Conservation (phyloP, 1,139 yeast genomes). For the Magnusiomyces magnusii region DNA sequence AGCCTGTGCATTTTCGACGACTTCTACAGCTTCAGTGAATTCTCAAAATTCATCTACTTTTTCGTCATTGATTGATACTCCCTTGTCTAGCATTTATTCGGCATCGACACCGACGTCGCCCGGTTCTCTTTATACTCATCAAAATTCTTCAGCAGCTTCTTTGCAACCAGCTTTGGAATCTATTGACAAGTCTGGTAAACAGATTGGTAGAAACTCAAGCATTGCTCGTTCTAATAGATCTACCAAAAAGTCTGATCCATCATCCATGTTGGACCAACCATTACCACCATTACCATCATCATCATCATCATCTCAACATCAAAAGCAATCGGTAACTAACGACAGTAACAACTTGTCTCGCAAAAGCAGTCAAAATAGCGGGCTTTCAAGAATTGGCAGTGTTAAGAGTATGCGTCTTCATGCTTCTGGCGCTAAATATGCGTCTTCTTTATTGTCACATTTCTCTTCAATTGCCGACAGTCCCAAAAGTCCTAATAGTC, state of each 20-base stretch:
- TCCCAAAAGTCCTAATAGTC: background rate
- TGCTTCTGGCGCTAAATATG: background rate
- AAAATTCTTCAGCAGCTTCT: background rate
- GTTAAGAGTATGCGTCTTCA: background rate
- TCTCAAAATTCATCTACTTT: slow-evolving; percentile 16
- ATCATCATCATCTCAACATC: background rate
- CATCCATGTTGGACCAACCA: background rate
- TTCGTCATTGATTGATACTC: slow-evolving; percentile 18
- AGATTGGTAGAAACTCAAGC: background rate
- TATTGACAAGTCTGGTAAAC: background rate
- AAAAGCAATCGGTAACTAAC: background rate
- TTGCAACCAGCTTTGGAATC: background rate
- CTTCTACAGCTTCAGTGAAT: background rate
- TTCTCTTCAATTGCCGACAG: background rate
- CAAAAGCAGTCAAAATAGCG: background rate
- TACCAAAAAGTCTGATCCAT: background rate
- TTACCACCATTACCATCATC: background rate
- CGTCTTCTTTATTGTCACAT: background rate
- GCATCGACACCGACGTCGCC: slow-evolving; percentile 21
- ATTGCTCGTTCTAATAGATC: background rate
- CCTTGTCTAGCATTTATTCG: slow-evolving; percentile 18
- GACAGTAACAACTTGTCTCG: too few species aligned
- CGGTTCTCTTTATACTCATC: slow-evolving; percentile 10
- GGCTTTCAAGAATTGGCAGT: background rate
- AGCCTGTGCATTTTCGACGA: slow-evolving; percentile 10